phyloP scores from a whole-genome alignment of 306 rosid genomes.

The Cucumis hystrix region DNA sequence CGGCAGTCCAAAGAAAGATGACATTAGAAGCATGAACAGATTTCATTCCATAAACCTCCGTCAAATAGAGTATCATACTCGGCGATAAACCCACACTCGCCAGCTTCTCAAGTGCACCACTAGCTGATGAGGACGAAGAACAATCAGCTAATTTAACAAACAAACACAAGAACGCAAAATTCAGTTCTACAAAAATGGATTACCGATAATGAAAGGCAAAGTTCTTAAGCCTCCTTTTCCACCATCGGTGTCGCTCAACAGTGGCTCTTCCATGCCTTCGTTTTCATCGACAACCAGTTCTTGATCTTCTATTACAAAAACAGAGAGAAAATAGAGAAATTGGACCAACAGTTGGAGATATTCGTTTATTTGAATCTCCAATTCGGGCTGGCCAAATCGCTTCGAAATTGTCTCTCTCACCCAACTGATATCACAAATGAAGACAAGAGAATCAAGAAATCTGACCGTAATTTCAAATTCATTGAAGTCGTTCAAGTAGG shows the following conservation, averaged over 20 bases:
- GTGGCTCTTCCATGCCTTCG: neutral
- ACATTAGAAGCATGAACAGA: neutral
- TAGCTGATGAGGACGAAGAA: neutral
- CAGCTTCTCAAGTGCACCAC: conserved; percentile 12
- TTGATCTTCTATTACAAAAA: neutral
- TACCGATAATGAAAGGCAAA: conserved; percentile 1
- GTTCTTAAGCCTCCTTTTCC: neutral
- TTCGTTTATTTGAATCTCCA: neutral
- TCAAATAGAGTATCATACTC: conserved; percentile 18
- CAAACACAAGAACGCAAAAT: neutral
- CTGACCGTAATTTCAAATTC: neutral
- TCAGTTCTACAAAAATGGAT: neutral
- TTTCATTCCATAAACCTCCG: conserved; percentile 6
- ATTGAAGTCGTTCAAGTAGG: neutral
- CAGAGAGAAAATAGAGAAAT: neutral
- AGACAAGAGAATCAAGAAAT: too few species aligned
- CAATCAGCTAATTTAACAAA: neutral
- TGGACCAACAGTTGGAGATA: neutral
- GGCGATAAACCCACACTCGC: conserved; percentile 13
- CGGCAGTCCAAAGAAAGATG: conserved; percentile 14
- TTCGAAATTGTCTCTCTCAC: neutral
- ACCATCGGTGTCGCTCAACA: neutral
- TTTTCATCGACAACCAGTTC: neutral
- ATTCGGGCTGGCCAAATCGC: neutral
- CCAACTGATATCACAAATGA: neutral